These are phyloP conservation scores for Platismatia glauca DNA, from an alignment of 495 filamentous ascomycete species.

Conservation along the genomic window DNA sequence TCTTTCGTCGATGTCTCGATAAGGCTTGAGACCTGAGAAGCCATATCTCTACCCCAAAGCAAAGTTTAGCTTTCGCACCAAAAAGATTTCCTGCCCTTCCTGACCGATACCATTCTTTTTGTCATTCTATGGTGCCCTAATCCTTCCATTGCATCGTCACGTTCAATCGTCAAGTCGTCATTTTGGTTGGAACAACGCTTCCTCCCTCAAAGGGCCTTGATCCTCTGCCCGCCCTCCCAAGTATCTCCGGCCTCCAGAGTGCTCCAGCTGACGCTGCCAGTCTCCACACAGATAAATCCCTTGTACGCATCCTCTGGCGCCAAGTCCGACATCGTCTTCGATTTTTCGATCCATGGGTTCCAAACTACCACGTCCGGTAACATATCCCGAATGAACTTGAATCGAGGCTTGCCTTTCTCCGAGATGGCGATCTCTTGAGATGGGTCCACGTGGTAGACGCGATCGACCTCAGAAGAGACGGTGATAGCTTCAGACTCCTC, in stretches of 20 bases:
- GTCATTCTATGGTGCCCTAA: conserved; percentile 4
- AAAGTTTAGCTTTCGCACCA: not conserved
- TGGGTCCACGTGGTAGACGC: conserved; percentile 56
- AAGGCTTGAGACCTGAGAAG: not conserved
- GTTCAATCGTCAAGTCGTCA: conserved; percentile 12
- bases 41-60: not conserved
- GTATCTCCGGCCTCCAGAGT: conserved; percentile 76
- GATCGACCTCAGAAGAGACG: conserved; percentile 72
- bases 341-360: conserved; percentile 92
- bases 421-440: conserved; percentile 43
- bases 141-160: conserved; percentile 9
- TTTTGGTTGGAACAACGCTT: not conserved
- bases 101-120: not conserved
- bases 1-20: not conserved
- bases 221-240: conserved; percentile 82
- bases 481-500: conserved; percentile 29
- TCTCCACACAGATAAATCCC: conserved; percentile 90
- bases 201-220: conserved; percentile 31
- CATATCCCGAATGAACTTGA: conserved; percentile 68
- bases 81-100: not conserved
- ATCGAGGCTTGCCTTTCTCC: conserved; percentile 52
- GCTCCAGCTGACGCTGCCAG: conserved; percentile 78
- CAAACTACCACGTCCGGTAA: conserved; percentile 84
- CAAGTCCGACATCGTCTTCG: conserved; percentile 76
- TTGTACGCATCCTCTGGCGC: conserved; percentile 79